Base-by-base conservation (phyloP, 2,329 filamentous ascomycete genomes). In the Nothophoma quercina region DNA sequence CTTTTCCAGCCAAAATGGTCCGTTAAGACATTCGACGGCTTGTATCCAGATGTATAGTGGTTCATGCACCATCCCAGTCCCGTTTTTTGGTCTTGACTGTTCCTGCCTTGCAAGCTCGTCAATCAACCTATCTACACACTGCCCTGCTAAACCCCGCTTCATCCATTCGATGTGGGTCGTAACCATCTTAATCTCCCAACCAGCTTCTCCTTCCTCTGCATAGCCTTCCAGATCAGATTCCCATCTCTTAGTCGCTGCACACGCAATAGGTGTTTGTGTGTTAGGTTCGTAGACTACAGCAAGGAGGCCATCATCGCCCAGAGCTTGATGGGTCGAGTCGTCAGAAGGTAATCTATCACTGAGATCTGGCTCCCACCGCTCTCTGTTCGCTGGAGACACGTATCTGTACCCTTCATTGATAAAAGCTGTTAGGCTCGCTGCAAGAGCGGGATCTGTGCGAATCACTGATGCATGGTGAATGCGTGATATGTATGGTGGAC, bases 131-230 rank as follows among this genome's bases (percentile, higher is more conserved):
- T 55, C 41, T 5, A 55, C 33, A 22, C 51, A 55, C 10, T 38
- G 33, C 8, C 36, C 51, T 19, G 55, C 47, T 15, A 58, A 34
- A 3, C 47, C 48, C 10, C 32, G 29, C 19, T 53, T 28, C 55
- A 47, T 52, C 55, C 54, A 52, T 5, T 30, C 47, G 2, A 22
- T 33, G 4, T 41, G 28, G 5, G 46, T 45, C 8, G 57, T 55
- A n/a, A 57, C 51, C 9, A 29, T 50, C 22, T 51, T 50, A 16
- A 52, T 47, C 36, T 57, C 51, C 54, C 50, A 59, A 2, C 46
- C 50, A 2, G 28, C 16, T 22, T 52, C 47, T 18, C 41, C 38
- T n/a, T 43, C 40, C 12, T 36, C 46, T 2, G 18, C 19, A 42
- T 32, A 41, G 5, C 44, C 40, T 16, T 48, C 42, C 6, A 41